These are phyloP conservation scores for Blastobotrys mokoenaii DNA, from an alignment of 805 yeast genomes.

Conservation along the genomic window DNA sequence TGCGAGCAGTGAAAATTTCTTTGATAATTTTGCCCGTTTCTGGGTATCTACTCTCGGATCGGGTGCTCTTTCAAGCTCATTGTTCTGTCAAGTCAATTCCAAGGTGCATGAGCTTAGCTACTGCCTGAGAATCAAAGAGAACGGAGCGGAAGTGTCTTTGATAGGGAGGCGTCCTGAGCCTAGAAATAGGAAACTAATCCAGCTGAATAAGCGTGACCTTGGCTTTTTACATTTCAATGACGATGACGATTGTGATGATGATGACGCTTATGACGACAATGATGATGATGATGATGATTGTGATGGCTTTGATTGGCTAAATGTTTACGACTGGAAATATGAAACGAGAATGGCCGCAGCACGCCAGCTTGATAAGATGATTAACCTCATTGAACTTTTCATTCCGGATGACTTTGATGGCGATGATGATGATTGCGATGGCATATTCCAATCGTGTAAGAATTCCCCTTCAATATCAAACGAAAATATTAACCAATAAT, in stretches of 20 bases:
- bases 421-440: background rate
- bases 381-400: background rate
- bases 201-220: background rate
- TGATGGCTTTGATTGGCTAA: slow-evolving; percentile 1
- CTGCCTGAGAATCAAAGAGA: slow-evolving; percentile 10
- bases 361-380: background rate
- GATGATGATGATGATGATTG: background rate
- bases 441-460: background rate
- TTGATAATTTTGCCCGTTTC: slow-evolving; percentile 16
- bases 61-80: slow-evolving; percentile 12
- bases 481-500: too few species aligned
- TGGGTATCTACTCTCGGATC: slow-evolving; percentile 15
- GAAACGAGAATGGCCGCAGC: background rate
- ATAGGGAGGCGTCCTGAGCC: background rate
- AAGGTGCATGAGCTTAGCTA: slow-evolving; percentile 12
- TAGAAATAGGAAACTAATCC: background rate
- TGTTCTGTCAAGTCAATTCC: slow-evolving; percentile 16
- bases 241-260: slow-evolving; percentile 6
- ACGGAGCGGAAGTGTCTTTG: slow-evolving; percentile 9
- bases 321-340: background rate
- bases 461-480: too few species aligned
- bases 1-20: slow-evolving; percentile 12
- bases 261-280: slow-evolving; percentile 2
- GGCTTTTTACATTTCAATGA: background rate
- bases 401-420: background rate